phyloP scores from a whole-genome alignment of 257 asterid genomes.

The Catharanthus roseus region DNA sequence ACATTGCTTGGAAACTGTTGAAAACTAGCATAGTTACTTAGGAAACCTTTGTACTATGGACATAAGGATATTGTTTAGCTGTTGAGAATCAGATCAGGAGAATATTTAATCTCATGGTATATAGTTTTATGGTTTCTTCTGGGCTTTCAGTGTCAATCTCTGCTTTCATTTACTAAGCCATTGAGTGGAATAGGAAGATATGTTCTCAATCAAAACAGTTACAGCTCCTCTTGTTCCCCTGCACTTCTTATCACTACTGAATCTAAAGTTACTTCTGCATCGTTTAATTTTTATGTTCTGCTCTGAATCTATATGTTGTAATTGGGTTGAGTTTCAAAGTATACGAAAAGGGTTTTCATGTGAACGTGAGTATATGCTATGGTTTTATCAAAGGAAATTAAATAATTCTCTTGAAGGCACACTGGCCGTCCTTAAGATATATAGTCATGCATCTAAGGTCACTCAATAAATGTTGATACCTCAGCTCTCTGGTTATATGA shows the following conservation, averaged over 20 bases:
- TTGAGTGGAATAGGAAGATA: background rate
- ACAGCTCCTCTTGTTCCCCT: background rate
- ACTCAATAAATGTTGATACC: background rate
- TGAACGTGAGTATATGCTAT: background rate
- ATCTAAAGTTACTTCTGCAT: background rate
- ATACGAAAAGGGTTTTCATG: background rate
- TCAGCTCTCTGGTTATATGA: background rate
- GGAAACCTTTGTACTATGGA: background rate
- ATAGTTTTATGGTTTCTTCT: background rate
- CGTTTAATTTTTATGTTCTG: background rate
- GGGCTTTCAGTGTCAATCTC: background rate
- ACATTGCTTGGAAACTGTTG: background rate
- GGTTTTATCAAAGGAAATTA: background rate
- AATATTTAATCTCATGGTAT: background rate
- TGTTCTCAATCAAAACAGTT: background rate
- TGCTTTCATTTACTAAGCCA: background rate
- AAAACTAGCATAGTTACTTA: background rate
- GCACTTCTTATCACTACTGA: background rate
- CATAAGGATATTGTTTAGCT: background rate
- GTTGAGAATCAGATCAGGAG: background rate
- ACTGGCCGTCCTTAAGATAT: background rate
- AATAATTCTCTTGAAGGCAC: background rate
- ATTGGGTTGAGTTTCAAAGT: constrained; percentile 1
- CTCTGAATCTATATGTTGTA: background rate
- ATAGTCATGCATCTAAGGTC: too few species aligned